Evolutionary conservation across 495 filamentous ascomycete genomes (phyloP).

Genomic region (Podospora bellae-mahoneyi): DNA sequence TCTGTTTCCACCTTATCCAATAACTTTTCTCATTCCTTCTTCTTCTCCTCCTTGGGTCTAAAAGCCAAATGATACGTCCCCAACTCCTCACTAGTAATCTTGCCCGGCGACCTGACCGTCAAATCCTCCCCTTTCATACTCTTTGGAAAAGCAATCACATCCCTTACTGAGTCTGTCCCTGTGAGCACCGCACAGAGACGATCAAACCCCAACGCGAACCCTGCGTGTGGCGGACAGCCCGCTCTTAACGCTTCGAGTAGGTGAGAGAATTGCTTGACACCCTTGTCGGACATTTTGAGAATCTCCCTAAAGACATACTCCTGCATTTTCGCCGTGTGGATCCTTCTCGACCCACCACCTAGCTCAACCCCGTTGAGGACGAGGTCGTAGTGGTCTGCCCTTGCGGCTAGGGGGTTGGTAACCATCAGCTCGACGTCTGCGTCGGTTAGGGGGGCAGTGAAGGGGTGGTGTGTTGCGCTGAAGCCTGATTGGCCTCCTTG

Average conservation of each 20-base stretch:
- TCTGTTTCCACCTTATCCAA: neutral
- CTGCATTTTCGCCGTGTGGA: conserved; percentile 81
- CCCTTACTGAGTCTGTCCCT: conserved; percentile 69
- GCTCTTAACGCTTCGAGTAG: conserved; percentile 75
- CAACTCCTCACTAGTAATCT: conserved; percentile 60
- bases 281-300: conserved; percentile 60
- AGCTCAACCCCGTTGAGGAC: conserved; percentile 95
- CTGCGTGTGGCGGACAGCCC: conserved; percentile 96
- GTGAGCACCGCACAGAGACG: conserved; percentile 79
- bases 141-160: conserved; percentile 98
- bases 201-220: conserved; percentile 90
- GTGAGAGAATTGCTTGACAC: conserved; percentile 75
- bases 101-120: conserved; percentile 70
- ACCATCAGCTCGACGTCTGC: conserved; percentile 72
- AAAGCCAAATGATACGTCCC: conserved; percentile 63
- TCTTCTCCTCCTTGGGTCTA: conserved; percentile 11
- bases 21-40: neutral
- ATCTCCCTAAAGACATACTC: conserved; percentile 80
- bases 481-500: conserved; percentile 79
- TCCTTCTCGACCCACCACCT: conserved; percentile 88
- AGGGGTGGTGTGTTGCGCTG: conserved; percentile 90
- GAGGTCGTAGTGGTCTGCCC: conserved; percentile 87
- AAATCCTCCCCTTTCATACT: conserved; percentile 79
- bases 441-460: conserved; percentile 76
- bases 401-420: conserved; percentile 65